phyloP scores from a whole-genome alignment of 805 yeast species.

The Schwanniomyces polymorphus region DNA sequence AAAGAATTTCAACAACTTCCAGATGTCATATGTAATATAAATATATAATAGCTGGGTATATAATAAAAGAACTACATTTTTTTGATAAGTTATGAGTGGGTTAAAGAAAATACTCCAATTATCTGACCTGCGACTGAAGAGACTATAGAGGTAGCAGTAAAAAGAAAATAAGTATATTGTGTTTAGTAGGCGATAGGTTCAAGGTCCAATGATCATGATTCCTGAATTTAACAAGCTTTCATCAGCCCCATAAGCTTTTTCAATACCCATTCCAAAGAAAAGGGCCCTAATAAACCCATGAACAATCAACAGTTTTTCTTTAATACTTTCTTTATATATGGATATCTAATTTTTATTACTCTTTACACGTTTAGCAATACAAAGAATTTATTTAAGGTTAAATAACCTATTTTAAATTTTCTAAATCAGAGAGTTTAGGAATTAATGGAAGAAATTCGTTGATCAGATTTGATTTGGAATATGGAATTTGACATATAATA shows the following conservation, averaged over 20 bases:
- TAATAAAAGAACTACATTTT: conserved; percentile 37
- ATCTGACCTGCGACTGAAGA: conserved; percentile 31
- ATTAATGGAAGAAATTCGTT: conserved; percentile 1
- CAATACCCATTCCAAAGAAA: conserved; percentile 34
- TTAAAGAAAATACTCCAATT: conserved; percentile 38
- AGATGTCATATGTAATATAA: conserved; percentile 35
- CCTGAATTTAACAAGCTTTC: conserved; percentile 43
- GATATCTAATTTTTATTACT: neutral
- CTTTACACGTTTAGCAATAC: neutral
- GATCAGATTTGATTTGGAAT: neutral
- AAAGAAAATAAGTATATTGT: conserved; percentile 38
- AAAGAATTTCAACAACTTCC: conserved; percentile 32
- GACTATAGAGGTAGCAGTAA: conserved; percentile 42
- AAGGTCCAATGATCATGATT: conserved; percentile 44
- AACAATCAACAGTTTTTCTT: conserved; percentile 36
- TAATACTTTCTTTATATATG: neutral
- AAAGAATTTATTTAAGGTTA: no score
- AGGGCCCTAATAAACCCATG: conserved; percentile 42
- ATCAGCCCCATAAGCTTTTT: conserved; percentile 40
- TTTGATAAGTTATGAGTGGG: conserved; percentile 28
- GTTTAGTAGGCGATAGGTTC: conserved; percentile 36
- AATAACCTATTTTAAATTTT: no score
- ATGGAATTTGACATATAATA: conserved; percentile 13
- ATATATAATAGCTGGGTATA: conserved; percentile 35
- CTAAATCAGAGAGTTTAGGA: neutral